Evolutionary conservation across 1,284 basidiomycete species (phyloP).

Genomic region (Puccinia novopanici): DNA sequence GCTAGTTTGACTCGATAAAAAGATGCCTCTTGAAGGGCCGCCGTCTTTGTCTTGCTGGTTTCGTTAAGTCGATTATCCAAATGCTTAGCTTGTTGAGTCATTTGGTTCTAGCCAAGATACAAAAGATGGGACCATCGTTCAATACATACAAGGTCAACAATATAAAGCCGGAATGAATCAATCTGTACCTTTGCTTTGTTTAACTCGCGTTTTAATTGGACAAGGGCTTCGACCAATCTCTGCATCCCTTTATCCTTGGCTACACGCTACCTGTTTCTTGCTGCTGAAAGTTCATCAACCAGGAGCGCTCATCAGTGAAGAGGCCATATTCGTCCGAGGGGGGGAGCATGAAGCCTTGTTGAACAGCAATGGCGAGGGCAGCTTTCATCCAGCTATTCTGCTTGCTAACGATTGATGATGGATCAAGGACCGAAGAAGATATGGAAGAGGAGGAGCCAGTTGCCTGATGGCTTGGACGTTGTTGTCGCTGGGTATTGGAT

Average conservation of each 20-base stretch:
- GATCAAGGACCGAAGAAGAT: slow-evolving; percentile 22
- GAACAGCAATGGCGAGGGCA: slow-evolving; percentile 73
- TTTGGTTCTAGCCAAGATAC: slow-evolving; percentile 64
- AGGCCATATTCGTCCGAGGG: slow-evolving; percentile 59
- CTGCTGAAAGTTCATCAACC: slow-evolving; percentile 44
- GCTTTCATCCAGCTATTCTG: slow-evolving; percentile 85
- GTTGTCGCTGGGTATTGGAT: slow-evolving; percentile 10
- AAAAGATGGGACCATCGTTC: background rate
- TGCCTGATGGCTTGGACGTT: background rate
- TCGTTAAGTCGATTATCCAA: slow-evolving; percentile 78
- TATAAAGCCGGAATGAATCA: slow-evolving; percentile 41
- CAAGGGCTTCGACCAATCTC: slow-evolving; percentile 59
- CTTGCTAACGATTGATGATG: slow-evolving; percentile 71
- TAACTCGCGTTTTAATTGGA: slow-evolving; percentile 55
- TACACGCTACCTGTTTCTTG: background rate
- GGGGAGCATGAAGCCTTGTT: slow-evolving; percentile 76
- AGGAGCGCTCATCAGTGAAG: slow-evolving; percentile 53
- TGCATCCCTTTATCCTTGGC: slow-evolving; percentile 55
- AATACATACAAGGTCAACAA: background rate
- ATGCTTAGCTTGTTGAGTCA: slow-evolving; percentile 73
- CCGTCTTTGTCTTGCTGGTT: slow-evolving; percentile 74
- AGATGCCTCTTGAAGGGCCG: slow-evolving; percentile 89
- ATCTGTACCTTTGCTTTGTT: slow-evolving; percentile 61
- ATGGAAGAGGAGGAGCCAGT: slow-evolving; percentile 17
- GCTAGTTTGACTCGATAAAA: slow-evolving; percentile 92